Evolutionary conservation across 2,329 filamentous ascomycete genomes (phyloP), one percentile per base, ranked within the genome.

Genomic region (Stachybotrys elegans): DNA sequence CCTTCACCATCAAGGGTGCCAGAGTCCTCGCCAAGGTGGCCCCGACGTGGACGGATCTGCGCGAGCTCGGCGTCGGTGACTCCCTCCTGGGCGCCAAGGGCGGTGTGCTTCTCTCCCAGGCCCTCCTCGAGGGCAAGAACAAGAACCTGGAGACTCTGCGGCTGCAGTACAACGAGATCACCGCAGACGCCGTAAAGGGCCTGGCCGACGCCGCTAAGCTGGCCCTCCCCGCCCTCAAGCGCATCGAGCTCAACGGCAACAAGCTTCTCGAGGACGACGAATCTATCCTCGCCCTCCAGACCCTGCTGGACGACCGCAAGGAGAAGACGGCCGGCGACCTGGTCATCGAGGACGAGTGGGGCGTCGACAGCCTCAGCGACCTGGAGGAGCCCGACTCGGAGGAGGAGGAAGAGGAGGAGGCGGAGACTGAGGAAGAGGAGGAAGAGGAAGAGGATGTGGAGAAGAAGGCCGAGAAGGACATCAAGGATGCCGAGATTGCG

Each of bases 201-300:
- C 74, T 98, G 43, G 78, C 84, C 4, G 70, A 78, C 17, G 88
- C 87, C 3, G 82, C 82, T 5, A 80, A 81, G 56, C 70, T 76
- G 8, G 74, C 76, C 3, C 76, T 98, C 8, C 90, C 89, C 2
- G 78, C 78, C 12, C 71, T 98, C 52, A 86, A 84, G 69, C 84
- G 91, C 57, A 80, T 98, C 40, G 93, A 97, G 69, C 72, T 98
- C 53, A 97, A 98, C 63, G 93, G 93, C 41, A 98, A 98, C 72
- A 93, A 89, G 61, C 95, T 98, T 56, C 73, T 78, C 8, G 91
- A 96, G 64, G 89, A 95, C 3, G 89, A 97, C 55, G 73, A 79
- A 38, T 79, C 79, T 22, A 76, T 96, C 34, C 68, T 80, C 48
- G 73, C 72, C 19, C 72, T 97, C 37, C 79, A 83, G 52, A 78